These are phyloP conservation scores for Colletotrichum ledebouriae DNA, from an alignment of 2,329 filamentous ascomycete species.

Conservation along the genomic window DNA sequence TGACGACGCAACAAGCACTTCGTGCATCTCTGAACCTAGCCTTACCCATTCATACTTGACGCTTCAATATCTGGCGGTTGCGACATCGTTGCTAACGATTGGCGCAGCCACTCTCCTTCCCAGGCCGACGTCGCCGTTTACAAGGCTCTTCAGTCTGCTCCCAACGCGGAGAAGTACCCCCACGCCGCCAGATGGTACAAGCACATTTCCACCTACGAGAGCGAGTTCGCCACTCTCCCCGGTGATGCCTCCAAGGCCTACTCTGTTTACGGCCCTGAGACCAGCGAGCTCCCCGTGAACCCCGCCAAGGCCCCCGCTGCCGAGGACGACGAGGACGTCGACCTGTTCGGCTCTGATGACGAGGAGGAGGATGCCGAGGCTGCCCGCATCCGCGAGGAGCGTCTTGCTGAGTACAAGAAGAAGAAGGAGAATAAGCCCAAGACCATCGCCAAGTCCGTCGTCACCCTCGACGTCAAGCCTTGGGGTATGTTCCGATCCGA, in stretches of 20 bases:
- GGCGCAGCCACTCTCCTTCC: constrained; percentile 72
- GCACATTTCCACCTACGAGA: constrained; percentile 93
- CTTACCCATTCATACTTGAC: constrained; percentile 21
- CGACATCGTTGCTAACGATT: constrained; percentile 27
- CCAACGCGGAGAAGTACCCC: constrained; percentile 89
- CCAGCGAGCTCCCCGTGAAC: constrained; percentile 82
- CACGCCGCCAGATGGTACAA: constrained; percentile 98
- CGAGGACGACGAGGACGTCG: constrained; percentile 85
- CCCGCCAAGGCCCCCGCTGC: constrained; percentile 83
- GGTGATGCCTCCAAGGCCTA: constrained; percentile 92
- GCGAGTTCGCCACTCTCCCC: constrained; percentile 90
- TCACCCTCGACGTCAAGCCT: constrained; percentile 97
- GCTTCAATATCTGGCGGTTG: constrained; percentile 8
- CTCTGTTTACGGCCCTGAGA: constrained; percentile 92
- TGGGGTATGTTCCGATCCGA: constrained; percentile 80
- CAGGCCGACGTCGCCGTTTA: constrained; percentile 97
- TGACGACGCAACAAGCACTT: constrained; percentile 80
- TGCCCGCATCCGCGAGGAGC: constrained; percentile 85
- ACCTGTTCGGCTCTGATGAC: constrained; percentile 93
- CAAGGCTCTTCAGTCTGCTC: constrained; percentile 85
- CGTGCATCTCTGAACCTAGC: constrained; percentile 78
- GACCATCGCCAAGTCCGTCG: constrained; percentile 93
- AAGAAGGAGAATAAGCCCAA: constrained; percentile 97
- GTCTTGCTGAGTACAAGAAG: constrained; percentile 92
- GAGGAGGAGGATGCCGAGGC: constrained; percentile 96